phyloP scores from a whole-genome alignment of 1,139 yeast species.

The Pichia sp. region DNA sequence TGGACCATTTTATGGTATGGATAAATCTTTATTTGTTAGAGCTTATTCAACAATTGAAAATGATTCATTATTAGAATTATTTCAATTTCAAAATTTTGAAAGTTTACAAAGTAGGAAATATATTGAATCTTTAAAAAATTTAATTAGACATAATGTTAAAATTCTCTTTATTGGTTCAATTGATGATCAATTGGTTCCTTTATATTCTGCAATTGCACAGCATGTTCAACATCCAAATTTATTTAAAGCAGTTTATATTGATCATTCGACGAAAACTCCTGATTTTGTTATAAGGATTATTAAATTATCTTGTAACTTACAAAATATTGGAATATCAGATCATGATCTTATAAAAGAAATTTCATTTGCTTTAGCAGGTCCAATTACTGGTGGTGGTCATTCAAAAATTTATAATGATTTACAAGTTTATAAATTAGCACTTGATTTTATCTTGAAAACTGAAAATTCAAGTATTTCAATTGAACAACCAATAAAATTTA shows the following conservation, averaged over 20 bases:
- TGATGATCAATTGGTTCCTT: constrained; percentile 88
- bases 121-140: constrained; percentile 56
- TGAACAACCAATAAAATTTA: constrained; percentile 45
- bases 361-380: constrained; percentile 78
- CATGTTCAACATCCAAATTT: constrained; percentile 87
- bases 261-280: constrained; percentile 43
- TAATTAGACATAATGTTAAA: constrained; percentile 68
- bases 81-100: constrained; percentile 75
- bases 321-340: constrained; percentile 63
- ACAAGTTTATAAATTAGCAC: constrained; percentile 75
- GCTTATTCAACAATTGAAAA: constrained; percentile 90
- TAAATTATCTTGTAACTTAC: constrained; percentile 36
- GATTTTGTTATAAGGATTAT: constrained; percentile 32
- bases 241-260: constrained; percentile 83
- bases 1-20: constrained; percentile 90
- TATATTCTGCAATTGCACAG: constrained; percentile 79
- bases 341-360: constrained; percentile 77
- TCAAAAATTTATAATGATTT: constrained; percentile 83
- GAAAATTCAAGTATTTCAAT: constrained; percentile 36
- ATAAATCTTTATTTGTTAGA: constrained; percentile 73
- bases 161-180: constrained; percentile 78
- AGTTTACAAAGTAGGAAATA: constrained; percentile 68
- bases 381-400: constrained; percentile 92
- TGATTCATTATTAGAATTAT: constrained; percentile 76
- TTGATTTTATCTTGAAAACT: constrained; percentile 71